phyloP scores from a whole-genome alignment of 2,329 filamentous ascomycete genomes.

The Blastomyces gilchristii region DNA sequence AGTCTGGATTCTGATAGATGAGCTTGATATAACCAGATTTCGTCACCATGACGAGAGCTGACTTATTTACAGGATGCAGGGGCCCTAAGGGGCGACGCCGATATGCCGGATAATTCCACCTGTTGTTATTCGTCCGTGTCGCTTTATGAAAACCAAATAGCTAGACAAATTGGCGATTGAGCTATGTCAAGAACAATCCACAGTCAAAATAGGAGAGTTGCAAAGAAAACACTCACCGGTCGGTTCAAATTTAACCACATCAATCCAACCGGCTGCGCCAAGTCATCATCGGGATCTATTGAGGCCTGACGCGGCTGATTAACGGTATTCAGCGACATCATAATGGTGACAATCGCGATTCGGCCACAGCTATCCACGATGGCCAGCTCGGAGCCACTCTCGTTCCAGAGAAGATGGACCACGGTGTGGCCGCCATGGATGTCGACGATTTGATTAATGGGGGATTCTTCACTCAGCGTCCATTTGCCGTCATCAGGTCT shows the following conservation, averaged over 20 bases:
- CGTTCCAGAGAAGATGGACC: slow-evolving; percentile 75
- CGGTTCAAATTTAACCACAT: slow-evolving; percentile 66
- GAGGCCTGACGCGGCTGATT: slow-evolving; percentile 52
- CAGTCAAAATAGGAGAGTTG: slow-evolving; percentile 14
- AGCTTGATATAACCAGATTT: slow-evolving; percentile 63
- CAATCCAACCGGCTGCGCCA: slow-evolving; percentile 68
- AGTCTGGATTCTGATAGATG: slow-evolving; percentile 65
- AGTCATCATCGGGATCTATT: slow-evolving; percentile 62
- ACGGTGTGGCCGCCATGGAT: slow-evolving; percentile 56
- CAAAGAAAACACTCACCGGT: slow-evolving; percentile 27
- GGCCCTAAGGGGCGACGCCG: slow-evolving; percentile 59
- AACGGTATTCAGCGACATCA: slow-evolving; percentile 63
- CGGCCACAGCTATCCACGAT: slow-evolving; percentile 71
- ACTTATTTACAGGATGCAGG: slow-evolving; percentile 56
- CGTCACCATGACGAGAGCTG: slow-evolving; percentile 67
- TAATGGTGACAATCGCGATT: slow-evolving; percentile 62
- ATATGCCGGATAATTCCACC: slow-evolving; percentile 61
- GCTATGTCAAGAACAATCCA: not conserved
- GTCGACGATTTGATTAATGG: slow-evolving; percentile 50
- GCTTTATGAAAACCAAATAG: slow-evolving; percentile 47
- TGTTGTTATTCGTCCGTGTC: slow-evolving; percentile 45
- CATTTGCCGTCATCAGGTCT: slow-evolving; percentile 60
- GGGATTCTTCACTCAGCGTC: slow-evolving; percentile 63
- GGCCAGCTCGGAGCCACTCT: slow-evolving; percentile 66
- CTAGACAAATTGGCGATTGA: slow-evolving; percentile 18